Evolutionary conservation across 2,329 filamentous ascomycete genomes (phyloP).

Genomic region (Metarhizium anisopliae): DNA sequence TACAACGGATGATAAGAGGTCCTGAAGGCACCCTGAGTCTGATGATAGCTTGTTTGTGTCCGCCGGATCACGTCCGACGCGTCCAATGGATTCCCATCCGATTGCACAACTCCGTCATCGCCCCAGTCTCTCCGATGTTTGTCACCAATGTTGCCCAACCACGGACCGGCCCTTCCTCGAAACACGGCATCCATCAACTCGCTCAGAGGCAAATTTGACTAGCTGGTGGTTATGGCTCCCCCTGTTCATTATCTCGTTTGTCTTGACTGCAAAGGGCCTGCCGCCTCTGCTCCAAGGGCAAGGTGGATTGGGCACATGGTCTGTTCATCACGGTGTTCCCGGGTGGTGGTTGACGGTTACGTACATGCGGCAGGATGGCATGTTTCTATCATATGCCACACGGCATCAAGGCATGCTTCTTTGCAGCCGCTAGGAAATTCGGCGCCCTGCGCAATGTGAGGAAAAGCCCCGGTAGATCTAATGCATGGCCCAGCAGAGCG

Average conservation of each 20-base stretch:
- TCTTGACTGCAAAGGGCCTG: neutral
- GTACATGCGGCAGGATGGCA: conserved; percentile 1
- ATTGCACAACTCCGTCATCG: conserved; percentile 5
- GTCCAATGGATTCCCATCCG: conserved; percentile 3
- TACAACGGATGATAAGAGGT: conserved; percentile 5
- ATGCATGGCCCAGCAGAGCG: neutral
- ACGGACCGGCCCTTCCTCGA: conserved; percentile 9
- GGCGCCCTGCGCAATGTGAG: neutral
- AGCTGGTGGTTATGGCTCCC: neutral
- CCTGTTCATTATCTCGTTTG: conserved; percentile 1
- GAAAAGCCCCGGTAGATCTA: neutral
- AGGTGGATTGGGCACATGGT: conserved; percentile 1
- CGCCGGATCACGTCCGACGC: neutral
- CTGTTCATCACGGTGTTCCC: conserved; percentile 6
- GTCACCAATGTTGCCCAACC: conserved; percentile 5
- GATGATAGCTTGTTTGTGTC: conserved; percentile 7
- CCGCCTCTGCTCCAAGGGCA: neutral
- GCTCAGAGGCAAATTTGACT: conserved; percentile 2
- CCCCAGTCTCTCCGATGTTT: conserved; percentile 7
- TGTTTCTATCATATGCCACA: neutral
- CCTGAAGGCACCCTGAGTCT: conserved; percentile 5
- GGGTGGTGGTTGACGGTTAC: conserved; percentile 2
- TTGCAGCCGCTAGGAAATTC: conserved; percentile 4
- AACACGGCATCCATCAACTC: conserved; percentile 6
- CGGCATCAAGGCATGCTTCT: neutral